phyloP scores from a whole-genome alignment of 306 rosid genomes.

The Alnus glutinosa region DNA sequence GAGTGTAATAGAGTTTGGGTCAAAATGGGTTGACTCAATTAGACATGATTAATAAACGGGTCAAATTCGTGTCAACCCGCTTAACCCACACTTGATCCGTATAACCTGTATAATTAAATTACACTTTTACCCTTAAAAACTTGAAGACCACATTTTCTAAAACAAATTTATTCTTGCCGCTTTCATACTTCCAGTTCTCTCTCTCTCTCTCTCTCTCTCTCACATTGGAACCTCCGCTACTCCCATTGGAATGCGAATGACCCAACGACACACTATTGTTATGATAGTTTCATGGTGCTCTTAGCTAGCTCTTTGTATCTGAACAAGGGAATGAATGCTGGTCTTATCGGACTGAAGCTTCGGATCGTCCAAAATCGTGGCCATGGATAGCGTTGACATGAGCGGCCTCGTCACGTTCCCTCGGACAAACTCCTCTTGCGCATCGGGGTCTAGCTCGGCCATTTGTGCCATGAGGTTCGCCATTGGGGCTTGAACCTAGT shows the following conservation, averaged over 20 bases:
- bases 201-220: no score
- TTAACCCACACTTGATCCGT: no score
- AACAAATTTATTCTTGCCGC: no score
- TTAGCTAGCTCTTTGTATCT: slow-evolving; percentile 41
- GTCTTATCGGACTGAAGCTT: slow-evolving; percentile 39
- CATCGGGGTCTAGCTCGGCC: slow-evolving; percentile 49
- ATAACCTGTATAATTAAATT: no score
- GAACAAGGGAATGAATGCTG: slow-evolving; percentile 60
- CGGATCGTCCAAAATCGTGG: slow-evolving; percentile 56
- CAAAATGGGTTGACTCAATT: no score
- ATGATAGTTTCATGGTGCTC: neutral
- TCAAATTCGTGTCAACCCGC: no score
- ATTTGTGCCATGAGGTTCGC: slow-evolving; percentile 64
- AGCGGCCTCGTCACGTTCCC: slow-evolving; percentile 74
- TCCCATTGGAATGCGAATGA: slow-evolving; percentile 46
- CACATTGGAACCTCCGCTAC: slow-evolving; percentile 35
- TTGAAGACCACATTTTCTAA: no score
- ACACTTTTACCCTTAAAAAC: no score
- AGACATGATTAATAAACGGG: no score
- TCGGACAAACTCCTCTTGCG: slow-evolving; percentile 70
- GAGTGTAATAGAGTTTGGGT: no score
- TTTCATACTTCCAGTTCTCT: no score
- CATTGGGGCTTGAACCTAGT: slow-evolving; percentile 59
- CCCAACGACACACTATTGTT: neutral
- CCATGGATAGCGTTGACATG: slow-evolving; percentile 60